Conservation (phyloP, 192 early-diverging fungal species). For the Backusella sp. region DNA sequence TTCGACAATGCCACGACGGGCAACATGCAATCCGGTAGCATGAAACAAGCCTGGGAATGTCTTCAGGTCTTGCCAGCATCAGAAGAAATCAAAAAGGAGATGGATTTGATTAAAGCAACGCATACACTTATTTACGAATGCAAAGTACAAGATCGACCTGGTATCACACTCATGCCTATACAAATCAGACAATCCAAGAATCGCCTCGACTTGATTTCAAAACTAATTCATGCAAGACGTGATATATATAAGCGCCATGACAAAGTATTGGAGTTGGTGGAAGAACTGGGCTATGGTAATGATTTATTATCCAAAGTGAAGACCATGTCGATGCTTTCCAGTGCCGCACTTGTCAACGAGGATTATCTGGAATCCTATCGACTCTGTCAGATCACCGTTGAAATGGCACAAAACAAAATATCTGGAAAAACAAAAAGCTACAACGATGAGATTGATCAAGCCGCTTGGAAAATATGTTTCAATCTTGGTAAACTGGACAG, state of each 20-base stretch:
- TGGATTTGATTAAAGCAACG: conserved; percentile 71
- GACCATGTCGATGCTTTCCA: conserved; percentile 61
- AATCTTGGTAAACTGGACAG: conserved; percentile 42
- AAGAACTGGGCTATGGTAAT: conserved; percentile 45
- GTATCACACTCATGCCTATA: conserved; percentile 62
- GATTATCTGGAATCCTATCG: conserved; percentile 52
- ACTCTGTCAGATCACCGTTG: conserved; percentile 61
- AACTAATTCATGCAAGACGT: conserved; percentile 51
- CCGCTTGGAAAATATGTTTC: conserved; percentile 40
- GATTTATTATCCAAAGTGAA: conserved; percentile 48
- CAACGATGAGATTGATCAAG: conserved; percentile 28
- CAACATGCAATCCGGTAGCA: conserved; percentile 59
- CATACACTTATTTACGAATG: conserved; percentile 54
- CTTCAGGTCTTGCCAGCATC: conserved; percentile 61
- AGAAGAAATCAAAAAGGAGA: conserved; percentile 50
- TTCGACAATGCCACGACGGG: conserved; percentile 73
- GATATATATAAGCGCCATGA: conserved; percentile 49
- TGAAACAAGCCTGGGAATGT: conserved; percentile 75
- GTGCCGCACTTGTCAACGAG: conserved; percentile 56
- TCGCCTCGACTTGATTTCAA: conserved; percentile 58
- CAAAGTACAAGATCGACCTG: conserved; percentile 45
- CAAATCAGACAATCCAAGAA: conserved; percentile 65
- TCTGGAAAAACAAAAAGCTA: conserved; percentile 5
- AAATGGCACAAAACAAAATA: conserved; percentile 31
- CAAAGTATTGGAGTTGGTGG: conserved; percentile 55